These are phyloP conservation scores for Aspergillus terreus DNA, from an alignment of 2,329 filamentous ascomycete genomes.

Conservation along the genomic window DNA sequence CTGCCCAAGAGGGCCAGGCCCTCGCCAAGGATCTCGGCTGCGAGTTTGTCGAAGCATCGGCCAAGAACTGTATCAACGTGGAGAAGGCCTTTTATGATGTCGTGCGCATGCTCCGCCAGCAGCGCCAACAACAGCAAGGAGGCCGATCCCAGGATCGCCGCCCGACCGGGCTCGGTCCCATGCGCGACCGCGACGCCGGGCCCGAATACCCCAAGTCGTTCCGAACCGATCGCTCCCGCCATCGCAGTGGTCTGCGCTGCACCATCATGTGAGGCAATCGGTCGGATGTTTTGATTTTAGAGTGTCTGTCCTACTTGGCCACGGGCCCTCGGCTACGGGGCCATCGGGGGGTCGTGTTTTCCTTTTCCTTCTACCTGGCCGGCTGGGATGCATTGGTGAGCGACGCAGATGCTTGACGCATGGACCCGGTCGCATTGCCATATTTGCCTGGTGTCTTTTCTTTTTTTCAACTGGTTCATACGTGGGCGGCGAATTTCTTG, in stretches of 20 bases:
- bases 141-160: conserved; percentile 35
- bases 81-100: conserved; percentile 99
- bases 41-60: conserved; percentile 94
- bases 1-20: conserved; percentile 90
- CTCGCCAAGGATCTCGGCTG: conserved; percentile 88
- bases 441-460: conserved; percentile 4
- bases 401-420: conserved; percentile 19
- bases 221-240: conserved; percentile 36
- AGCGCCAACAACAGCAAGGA: conserved; percentile 58
- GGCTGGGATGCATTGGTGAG: conserved; percentile 11
- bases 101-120: conserved; percentile 80
- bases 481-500: conserved; percentile 12
- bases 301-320: too few relatives aligned
- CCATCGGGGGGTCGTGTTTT: not conserved
- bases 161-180: conserved; percentile 31
- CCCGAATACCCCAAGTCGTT: conserved; percentile 38
- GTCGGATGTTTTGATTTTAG: not conserved
- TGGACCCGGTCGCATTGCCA: conserved; percentile 1
- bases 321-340: too few relatives aligned
- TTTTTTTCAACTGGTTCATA: conserved; percentile 8
- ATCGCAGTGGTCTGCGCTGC: conserved; percentile 36
- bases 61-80: conserved; percentile 97
- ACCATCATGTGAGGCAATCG: conserved; percentile 31
- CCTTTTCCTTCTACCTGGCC: not conserved
- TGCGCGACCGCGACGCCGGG: conserved; percentile 35